Percentiles rank a stretch among this genome's conserved stretches.
Conservation (phyloP, 805 yeast genomes). For the Diddensiella transvaalensis region DNA sequence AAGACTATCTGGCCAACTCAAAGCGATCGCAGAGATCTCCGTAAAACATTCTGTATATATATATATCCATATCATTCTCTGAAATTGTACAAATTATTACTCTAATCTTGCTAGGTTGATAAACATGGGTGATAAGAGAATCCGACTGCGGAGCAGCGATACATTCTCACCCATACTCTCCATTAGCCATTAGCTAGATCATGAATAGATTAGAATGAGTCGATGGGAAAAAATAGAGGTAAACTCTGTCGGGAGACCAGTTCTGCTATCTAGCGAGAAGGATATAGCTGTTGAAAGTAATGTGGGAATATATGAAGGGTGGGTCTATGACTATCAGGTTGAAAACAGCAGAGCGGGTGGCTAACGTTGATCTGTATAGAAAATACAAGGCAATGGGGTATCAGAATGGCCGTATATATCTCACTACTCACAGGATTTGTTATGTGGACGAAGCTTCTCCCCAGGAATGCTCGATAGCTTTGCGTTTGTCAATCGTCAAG, state of each 20-base stretch:
- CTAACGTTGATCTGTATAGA: too few relatives aligned
- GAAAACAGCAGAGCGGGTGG: neutral
- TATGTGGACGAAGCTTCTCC: slow-evolving; percentile 58
- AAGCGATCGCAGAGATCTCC: neutral
- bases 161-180: too few relatives aligned
- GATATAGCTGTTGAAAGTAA: slow-evolving; percentile 50
- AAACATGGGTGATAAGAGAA: too few relatives aligned
- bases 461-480: slow-evolving; percentile 42
- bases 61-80: too few relatives aligned
- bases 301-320: slow-evolving; percentile 74
- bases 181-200: too few relatives aligned
- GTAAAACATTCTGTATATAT: neutral
- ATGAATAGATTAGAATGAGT: too few relatives aligned
- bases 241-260: slow-evolving; percentile 34
- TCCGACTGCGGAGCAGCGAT: too few relatives aligned
- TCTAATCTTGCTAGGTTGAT: too few relatives aligned
- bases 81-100: too few relatives aligned
- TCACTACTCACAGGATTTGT: slow-evolving; percentile 70
- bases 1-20: slow-evolving; percentile 21
- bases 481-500: slow-evolving; percentile 44
- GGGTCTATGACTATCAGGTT: slow-evolving; percentile 8
- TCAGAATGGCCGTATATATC: slow-evolving; percentile 73
- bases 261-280: slow-evolving; percentile 40
- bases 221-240: slow-evolving; percentile 32
- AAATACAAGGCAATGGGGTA: slow-evolving; percentile 56